Conservation (phyloP, 495 filamentous ascomycete species). For the Hamigera avellanea region DNA sequence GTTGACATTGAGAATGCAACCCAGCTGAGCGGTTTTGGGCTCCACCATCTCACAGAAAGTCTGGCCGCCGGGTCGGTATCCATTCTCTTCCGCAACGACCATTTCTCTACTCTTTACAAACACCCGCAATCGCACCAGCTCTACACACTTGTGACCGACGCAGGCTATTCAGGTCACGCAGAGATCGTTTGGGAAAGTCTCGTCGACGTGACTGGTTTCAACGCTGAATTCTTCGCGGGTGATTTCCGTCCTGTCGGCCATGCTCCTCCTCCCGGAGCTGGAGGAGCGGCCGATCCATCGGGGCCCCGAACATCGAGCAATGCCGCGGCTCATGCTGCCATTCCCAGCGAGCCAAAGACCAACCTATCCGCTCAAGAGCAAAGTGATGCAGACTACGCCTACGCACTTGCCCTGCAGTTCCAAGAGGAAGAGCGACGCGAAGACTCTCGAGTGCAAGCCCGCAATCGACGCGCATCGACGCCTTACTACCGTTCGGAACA, state of each 20-base stretch:
- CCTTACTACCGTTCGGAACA: conserved; percentile 2
- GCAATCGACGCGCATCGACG: conserved; percentile 4
- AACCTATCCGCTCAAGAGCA: conserved; percentile 29
- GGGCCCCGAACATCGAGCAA: conserved; percentile 21
- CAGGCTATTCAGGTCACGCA: conserved; percentile 74
- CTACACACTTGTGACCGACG: conserved; percentile 79
- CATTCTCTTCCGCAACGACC: conserved; percentile 93
- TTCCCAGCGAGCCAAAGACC: conserved; percentile 2
- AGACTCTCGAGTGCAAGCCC: conserved; percentile 3
- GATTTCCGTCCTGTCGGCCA: conserved; percentile 80
- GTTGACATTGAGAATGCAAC: conserved; percentile 61
- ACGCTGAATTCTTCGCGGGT: conserved; percentile 73
- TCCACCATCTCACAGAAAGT: conserved; percentile 53
- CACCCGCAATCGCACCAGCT: conserved; percentile 60
- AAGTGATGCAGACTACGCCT: conserved; percentile 39
- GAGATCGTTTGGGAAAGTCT: conserved; percentile 96
- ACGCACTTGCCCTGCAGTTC: conserved; percentile 34
- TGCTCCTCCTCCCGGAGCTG: too few relatives aligned
- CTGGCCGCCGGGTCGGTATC: conserved; percentile 64
- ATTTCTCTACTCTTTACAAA: conserved; percentile 87
- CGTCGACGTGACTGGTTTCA: conserved; percentile 75
- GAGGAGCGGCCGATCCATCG: conserved; percentile 11
- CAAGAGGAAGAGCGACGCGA: conserved; percentile 30
- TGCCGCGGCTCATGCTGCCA: conserved; percentile 1
- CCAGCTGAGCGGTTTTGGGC: conserved; percentile 73